These are phyloP conservation scores for Elongisporangium prolatum DNA, from an alignment of 352 stramenopile species.

Conservation along the genomic window DNA sequence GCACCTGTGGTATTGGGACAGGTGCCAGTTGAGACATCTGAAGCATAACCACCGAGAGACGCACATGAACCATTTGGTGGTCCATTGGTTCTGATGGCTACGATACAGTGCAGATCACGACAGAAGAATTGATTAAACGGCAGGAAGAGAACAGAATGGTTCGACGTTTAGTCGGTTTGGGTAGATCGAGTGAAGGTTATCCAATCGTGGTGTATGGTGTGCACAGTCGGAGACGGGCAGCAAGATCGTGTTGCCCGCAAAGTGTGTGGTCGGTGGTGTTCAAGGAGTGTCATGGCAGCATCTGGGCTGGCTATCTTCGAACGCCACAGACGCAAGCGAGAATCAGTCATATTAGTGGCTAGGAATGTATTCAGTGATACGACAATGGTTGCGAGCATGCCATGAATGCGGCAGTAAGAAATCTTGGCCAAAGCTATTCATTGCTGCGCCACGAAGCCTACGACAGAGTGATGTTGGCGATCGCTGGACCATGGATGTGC, in stretches of 20 bases:
- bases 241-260: background rate
- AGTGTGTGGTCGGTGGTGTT: background rate
- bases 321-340: background rate
- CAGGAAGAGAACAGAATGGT: background rate
- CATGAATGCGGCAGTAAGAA: background rate
- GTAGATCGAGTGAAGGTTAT: background rate
- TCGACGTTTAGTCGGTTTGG: background rate
- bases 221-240: background rate
- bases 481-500: conserved; percentile 2
- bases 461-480: background rate
- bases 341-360: background rate
- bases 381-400: conserved; percentile 1
- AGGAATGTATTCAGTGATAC: background rate
- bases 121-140: background rate
- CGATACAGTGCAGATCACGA: background rate
- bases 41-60: background rate
- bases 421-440: background rate
- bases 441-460: background rate
- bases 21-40: background rate
- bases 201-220: background rate
- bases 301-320: conserved; percentile 2
- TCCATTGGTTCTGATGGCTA: background rate
- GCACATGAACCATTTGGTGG: too few species aligned
- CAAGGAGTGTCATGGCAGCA: conserved; percentile 3
- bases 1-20: background rate